Evolutionary conservation across 2,329 filamentous ascomycete species (phyloP), one percentile per base, ranked within the genome.

Genomic region (Diaporthe nobilis): DNA sequence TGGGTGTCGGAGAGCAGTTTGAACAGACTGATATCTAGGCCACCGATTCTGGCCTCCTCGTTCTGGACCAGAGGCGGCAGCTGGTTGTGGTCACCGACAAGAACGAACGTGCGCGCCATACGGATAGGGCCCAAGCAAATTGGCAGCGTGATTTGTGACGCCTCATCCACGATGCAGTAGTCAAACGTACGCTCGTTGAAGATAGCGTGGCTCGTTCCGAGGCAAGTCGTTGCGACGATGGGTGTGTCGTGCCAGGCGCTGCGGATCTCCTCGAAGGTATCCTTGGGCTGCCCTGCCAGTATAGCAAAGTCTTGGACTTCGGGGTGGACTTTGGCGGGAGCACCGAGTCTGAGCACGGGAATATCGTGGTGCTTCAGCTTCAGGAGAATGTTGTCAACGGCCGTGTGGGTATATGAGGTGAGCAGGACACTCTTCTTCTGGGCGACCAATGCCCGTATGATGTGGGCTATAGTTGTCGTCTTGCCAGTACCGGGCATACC

Each of bases 401-500:
- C 97, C 1, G 96, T 98, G 82, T 99, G 97, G 0, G 97, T 99
- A 83, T 98, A 98, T 0, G 96, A 98, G 0, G 97, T 97, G 55
- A 99, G 87, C 9, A 99, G 87, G 20, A 99, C 95, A 74, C 94
- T 98, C 85, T 98, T 98, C 15, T 95, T 94, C 83, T 98, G 94
- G 0, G 93, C 92, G 7, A 97, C 93, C 42, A 99, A 88, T 0
- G 96, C 95, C 60, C 95, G 93, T 80, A 99, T 98, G 79, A 99
- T 98, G 82, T 98, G 96, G 7, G 96, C 95, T 81, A 99, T 98
- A 0, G 97, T 99, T 0, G 97, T 99, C 3, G 97, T 99, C 85
- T 99, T 99, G 75, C 97, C 97, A 0, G 97, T 99, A 10, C 97
- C 97, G 2, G 97, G 97, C 97, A 99, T 99, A 39, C 97, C 97